Conservation (phyloP, 2,329 filamentous ascomycete genomes). For the Thermothelomyces thermophilus region DNA sequence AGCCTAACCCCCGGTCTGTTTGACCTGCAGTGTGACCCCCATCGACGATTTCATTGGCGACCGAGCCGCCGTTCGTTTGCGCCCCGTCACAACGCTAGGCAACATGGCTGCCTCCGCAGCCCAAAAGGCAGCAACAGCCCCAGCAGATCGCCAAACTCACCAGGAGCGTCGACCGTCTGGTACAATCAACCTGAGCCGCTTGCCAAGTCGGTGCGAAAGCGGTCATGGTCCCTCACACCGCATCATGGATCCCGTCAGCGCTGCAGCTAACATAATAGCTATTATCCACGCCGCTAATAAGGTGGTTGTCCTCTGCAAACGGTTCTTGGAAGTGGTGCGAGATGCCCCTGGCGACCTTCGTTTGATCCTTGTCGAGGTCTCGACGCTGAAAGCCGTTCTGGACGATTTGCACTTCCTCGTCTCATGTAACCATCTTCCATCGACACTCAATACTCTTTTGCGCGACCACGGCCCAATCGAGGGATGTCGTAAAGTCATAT, state of each 20-base stretch:
- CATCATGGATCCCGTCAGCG: conserved; percentile 14
- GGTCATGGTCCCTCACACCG: neutral
- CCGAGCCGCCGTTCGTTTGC: neutral
- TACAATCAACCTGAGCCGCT: neutral
- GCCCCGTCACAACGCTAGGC: neutral
- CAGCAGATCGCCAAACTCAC: neutral
- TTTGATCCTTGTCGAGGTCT: conserved; percentile 16
- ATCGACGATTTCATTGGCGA: conserved; percentile 3
- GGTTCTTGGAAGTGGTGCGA: conserved; percentile 11
- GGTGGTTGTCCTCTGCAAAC: conserved; percentile 14
- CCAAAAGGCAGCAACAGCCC: neutral
- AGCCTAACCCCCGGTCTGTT: neutral
- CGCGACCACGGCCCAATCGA: conserved; percentile 5
- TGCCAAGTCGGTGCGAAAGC: neutral
- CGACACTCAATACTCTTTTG: neutral
- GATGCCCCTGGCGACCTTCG: conserved; percentile 15
- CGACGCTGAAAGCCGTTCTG: conserved; percentile 4
- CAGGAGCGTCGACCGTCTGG: neutral
- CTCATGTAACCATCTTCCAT: neutral
- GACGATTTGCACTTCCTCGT: conserved; percentile 10
- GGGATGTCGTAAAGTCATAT: conserved; percentile 4
- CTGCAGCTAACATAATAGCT: conserved; percentile 12
- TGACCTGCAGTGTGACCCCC: neutral
- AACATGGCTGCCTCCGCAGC: neutral
- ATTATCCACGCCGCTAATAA: conserved; percentile 14